Percentiles rank a stretch among this genome's conserved stretches.
Conservation (phyloP, 2,329 filamentous ascomycete genomes). For the Colletotrichum tamarilloi region DNA sequence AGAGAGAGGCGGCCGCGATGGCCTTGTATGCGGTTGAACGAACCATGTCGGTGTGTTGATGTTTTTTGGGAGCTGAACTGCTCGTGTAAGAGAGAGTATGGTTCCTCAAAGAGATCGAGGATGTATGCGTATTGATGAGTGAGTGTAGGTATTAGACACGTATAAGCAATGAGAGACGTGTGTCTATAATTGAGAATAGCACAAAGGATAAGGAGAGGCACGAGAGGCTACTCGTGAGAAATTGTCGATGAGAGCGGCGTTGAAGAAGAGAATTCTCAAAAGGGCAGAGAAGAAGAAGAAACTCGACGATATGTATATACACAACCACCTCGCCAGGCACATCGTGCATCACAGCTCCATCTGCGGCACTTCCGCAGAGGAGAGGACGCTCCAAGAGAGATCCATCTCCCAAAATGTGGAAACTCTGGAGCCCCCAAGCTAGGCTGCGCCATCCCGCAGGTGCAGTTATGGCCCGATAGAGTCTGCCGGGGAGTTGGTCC, state of each 20-base stretch:
- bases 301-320: constrained; percentile 17
- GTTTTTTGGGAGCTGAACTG: not conserved
- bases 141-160: constrained; percentile 13
- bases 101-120: not conserved
- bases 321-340: not conserved
- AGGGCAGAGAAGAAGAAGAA: not conserved
- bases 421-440: constrained; percentile 1
- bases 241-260: not conserved
- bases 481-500: constrained; percentile 3
- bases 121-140: not conserved
- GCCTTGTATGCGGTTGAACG: constrained; percentile 17
- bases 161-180: constrained; percentile 9
- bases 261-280: not conserved
- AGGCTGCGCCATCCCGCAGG: constrained; percentile 17
- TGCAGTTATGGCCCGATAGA: constrained; percentile 4
- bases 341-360: constrained; percentile 11
- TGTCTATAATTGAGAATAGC: not conserved
- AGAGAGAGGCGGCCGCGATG: constrained; percentile 25
- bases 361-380: constrained; percentile 5
- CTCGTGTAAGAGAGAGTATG: not conserved
- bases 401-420: constrained; percentile 21
- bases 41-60: not conserved
- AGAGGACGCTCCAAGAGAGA: constrained; percentile 3
- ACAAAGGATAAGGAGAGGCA: constrained; percentile 8
- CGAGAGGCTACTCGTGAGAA: not conserved